phyloP scores from a whole-genome alignment of 176 grass and related monocot genomes.

The Dendrocalamus sinicus region DNA sequence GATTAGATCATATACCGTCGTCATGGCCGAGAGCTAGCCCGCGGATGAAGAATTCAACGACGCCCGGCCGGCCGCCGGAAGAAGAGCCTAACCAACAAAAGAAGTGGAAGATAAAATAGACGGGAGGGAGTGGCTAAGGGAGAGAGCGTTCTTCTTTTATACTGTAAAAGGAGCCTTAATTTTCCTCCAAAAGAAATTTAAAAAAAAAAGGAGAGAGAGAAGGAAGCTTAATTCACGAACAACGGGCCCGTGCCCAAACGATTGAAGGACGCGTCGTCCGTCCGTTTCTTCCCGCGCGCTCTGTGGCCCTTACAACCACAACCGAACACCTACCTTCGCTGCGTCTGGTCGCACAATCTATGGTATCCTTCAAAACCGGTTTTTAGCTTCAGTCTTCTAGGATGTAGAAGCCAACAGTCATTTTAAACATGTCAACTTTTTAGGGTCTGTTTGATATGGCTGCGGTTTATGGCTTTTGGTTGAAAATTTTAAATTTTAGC shows the following conservation, averaged over 20 bases:
- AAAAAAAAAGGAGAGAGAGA: not conserved
- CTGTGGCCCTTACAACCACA: no score
- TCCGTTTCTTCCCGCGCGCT: not conserved
- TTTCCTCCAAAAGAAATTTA: not conserved
- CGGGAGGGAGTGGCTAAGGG: not conserved
- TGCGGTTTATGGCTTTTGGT: no score
- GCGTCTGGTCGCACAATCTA: no score
- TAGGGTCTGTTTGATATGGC: no score
- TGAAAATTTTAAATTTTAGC: no score
- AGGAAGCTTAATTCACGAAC: not conserved
- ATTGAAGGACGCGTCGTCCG: not conserved
- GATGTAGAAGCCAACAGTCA: no score
- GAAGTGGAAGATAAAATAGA: constrained; percentile 30
- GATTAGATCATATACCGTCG: constrained; percentile 13
- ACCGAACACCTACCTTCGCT: no score
- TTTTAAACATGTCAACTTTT: no score
- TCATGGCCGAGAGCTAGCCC: constrained; percentile 34
- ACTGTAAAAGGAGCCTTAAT: not conserved
- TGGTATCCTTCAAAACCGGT: no score
- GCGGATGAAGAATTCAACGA: not conserved
- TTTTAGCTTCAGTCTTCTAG: no score
- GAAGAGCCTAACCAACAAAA: not conserved
- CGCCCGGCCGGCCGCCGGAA: constrained; percentile 41
- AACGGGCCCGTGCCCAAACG: not conserved
- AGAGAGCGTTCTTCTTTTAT: not conserved